Percentiles rank a stretch among this genome's conserved stretches.
phyloP scores from a whole-genome alignment of 2,329 filamentous ascomycete species.

The Pestalotiopsis sp. region DNA sequence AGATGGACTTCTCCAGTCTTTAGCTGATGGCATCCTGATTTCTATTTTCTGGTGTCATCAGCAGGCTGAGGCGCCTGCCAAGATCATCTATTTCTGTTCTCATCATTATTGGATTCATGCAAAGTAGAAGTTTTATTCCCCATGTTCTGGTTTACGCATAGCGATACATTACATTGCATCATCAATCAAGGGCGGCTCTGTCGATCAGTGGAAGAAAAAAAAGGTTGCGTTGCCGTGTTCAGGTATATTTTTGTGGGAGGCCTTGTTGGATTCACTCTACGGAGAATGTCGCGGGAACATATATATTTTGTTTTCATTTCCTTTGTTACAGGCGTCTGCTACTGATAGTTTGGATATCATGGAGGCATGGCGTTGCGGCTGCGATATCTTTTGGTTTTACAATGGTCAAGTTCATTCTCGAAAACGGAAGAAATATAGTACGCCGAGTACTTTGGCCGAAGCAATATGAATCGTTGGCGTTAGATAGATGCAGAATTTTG shows the following conservation, averaged over 20 bases:
- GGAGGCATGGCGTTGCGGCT: neutral
- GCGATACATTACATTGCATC: neutral
- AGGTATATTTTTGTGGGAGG: neutral
- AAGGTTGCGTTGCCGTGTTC: neutral
- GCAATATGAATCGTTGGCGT: neutral
- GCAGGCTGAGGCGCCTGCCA: no score
- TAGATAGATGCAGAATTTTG: neutral
- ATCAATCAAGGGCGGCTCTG: neutral
- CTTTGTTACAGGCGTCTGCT: neutral
- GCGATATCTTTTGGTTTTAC: neutral
- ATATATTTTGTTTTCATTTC: neutral
- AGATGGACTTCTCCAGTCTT: slow-evolving; percentile 41
- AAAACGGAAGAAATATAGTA: neutral
- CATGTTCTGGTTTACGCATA: slow-evolving; percentile 3
- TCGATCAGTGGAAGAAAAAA: neutral
- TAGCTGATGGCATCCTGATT: slow-evolving; percentile 13
- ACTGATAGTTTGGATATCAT: neutral
- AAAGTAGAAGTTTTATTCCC: neutral
- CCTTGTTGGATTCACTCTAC: neutral
- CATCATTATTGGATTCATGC: neutral
- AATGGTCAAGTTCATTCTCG: neutral
- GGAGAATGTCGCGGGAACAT: neutral
- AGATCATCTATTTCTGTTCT: neutral
- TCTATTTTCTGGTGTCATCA: neutral
- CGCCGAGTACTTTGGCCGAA: neutral